Conservation (phyloP, 176 grass and related monocot species). For the Hyparrhenia diplandra region DNA sequence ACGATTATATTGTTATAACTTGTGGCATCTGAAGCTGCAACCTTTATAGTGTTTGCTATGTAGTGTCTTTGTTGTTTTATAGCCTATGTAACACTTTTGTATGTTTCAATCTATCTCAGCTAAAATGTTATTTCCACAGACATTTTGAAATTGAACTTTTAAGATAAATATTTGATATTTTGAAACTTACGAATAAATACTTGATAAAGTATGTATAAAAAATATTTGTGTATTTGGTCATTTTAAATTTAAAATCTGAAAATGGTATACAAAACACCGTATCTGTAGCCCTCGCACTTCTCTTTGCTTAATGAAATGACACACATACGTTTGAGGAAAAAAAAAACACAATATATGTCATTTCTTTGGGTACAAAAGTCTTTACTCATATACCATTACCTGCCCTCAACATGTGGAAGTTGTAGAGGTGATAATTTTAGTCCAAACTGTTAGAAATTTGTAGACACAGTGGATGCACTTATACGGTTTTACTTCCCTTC, state of each 20-base stretch:
- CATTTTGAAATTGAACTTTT: background rate
- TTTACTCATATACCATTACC: background rate
- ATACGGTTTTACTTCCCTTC: background rate
- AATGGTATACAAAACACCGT: background rate
- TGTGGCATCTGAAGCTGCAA: background rate
- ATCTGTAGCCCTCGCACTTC: background rate
- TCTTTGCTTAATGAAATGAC: background rate
- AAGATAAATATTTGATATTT: background rate
- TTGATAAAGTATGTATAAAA: background rate
- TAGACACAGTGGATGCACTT: background rate
- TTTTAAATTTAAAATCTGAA: background rate
- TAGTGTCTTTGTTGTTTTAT: background rate
- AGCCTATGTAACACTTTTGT: background rate
- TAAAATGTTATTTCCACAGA: background rate
- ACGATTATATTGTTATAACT: background rate
- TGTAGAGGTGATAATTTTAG: background rate
- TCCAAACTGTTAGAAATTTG: constrained; percentile 3
- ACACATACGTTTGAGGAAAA: background rate
- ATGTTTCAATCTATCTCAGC: background rate
- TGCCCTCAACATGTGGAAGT: background rate
- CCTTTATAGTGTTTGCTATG: background rate
- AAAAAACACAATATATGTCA: background rate
- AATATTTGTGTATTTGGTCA: background rate
- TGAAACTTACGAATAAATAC: background rate
- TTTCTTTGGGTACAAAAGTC: too few species aligned